phyloP scores from a whole-genome alignment of 2,329 filamentous ascomycete species.

The Metarhizium robertsii region DNA sequence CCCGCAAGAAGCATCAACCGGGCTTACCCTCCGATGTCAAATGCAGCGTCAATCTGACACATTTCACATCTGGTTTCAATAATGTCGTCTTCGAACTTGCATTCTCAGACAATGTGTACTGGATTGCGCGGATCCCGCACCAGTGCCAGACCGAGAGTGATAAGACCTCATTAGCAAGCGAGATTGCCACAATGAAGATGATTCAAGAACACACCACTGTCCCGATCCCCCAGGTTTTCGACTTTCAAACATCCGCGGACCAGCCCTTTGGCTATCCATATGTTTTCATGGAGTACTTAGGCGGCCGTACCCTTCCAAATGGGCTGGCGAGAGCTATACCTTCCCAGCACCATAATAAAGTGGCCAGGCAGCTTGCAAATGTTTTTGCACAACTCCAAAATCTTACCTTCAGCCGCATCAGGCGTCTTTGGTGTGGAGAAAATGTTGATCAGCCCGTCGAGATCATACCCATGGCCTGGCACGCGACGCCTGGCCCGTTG shows the following conservation, averaged over 20 bases:
- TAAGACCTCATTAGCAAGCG: slow-evolving; percentile 16
- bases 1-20: slow-evolving; percentile 7
- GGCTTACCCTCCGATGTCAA: slow-evolving; percentile 5
- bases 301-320: slow-evolving; percentile 9
- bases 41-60: slow-evolving; percentile 8
- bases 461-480: slow-evolving; percentile 15
- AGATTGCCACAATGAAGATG: slow-evolving; percentile 19
- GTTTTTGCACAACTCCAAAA: slow-evolving; percentile 15
- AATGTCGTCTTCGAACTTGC: slow-evolving; percentile 16
- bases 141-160: slow-evolving; percentile 8
- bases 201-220: slow-evolving; percentile 13
- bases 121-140: slow-evolving; percentile 15
- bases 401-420: slow-evolving; percentile 16
- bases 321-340: slow-evolving; percentile 11
- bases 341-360: slow-evolving; percentile 11
- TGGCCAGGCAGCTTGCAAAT: slow-evolving; percentile 16
- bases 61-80: slow-evolving; percentile 14
- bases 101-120: slow-evolving; percentile 18
- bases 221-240: slow-evolving; percentile 14
- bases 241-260: slow-evolving; percentile 10
- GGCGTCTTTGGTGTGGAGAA: slow-evolving; percentile 18
- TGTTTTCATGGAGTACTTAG: slow-evolving; percentile 15
- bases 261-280: slow-evolving; percentile 18
- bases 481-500: slow-evolving; percentile 13
- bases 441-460: slow-evolving; percentile 12